These are phyloP conservation scores for Rachicladosporium sp. DNA, from an alignment of 2,329 filamentous ascomycete species.

Conservation along the genomic window DNA sequence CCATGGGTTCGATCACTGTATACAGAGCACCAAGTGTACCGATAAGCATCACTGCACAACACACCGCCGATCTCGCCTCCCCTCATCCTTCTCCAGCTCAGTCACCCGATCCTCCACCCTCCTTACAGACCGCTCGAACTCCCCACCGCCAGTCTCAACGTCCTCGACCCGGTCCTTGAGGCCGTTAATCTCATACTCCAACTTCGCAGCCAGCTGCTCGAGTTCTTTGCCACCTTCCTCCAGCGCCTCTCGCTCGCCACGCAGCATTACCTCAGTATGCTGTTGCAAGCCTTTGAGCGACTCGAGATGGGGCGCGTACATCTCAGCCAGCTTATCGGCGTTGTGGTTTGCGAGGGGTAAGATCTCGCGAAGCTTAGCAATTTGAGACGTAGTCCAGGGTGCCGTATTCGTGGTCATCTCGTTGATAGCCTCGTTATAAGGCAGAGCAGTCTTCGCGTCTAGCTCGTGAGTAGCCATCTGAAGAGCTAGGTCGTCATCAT, in stretches of 20 bases:
- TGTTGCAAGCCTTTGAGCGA: conserved; percentile 57
- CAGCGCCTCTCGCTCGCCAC: conserved; percentile 55
- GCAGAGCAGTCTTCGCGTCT: conserved; percentile 42
- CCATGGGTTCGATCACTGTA: too few relatives aligned
- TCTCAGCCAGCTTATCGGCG: conserved; percentile 49
- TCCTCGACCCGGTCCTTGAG: conserved; percentile 73
- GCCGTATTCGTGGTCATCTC: conserved; percentile 23
- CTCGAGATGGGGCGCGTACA: conserved; percentile 60
- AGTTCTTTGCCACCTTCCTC: conserved; percentile 65
- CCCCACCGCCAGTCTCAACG: conserved; percentile 67
- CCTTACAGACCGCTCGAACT: conserved; percentile 66
- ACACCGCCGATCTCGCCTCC: conserved; percentile 16
- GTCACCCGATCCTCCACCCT: conserved; percentile 32
- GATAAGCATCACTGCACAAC: conserved; percentile 12
- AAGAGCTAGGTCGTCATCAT: conserved; percentile 8
- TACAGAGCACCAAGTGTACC: too few relatives aligned
- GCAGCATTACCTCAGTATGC: conserved; percentile 55
- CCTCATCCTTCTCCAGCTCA: conserved; percentile 49
- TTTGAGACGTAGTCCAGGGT: conserved; percentile 49
- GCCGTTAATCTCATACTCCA: conserved; percentile 82
- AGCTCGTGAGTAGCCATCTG: conserved; percentile 17
- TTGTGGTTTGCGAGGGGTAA: conserved; percentile 52
- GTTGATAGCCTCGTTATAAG: conserved; percentile 42
- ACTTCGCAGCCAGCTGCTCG: conserved; percentile 66
- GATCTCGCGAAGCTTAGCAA: conserved; percentile 39